Base-by-base conservation (phyloP, 495 filamentous ascomycete species). In the Aspergillus sclerotiicarbonarius region DNA sequence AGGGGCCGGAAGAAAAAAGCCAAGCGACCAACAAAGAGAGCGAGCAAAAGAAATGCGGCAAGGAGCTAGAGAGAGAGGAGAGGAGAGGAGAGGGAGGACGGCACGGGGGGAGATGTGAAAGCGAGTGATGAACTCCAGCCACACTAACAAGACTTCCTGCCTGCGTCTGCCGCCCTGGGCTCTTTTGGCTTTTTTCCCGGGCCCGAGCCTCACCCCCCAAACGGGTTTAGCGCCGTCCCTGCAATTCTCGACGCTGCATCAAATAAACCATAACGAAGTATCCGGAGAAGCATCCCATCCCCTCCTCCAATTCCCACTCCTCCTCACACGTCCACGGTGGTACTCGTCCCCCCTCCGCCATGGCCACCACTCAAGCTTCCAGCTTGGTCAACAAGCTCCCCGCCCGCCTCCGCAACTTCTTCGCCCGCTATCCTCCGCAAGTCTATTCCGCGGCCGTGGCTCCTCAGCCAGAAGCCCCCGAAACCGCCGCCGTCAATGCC, bases 341-440 rank as follows among this genome's bases (percentile, higher is more conserved):
- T 20, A 41, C 25, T n/a, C 9, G n/a, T 13, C 13, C 15, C 29
- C 32, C 48, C 25, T 32, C 30, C 15, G 8, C 12, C 30, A 77
- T 77, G 69, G 60, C 72, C 7, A 46, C 62, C 39, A 21, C 57
- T 4, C 21, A 62, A 32, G 19, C 58, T 10, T 20, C 47, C 35
- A 48, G 51, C 53, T 53, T 65, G 54, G 54, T 71, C 9, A 63
- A 50, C 53, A 61, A 62, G 12, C 66, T 80, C 43, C 94, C 91
- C 15, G 72, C 79, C 18, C 86, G 87, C 16, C 82, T 98, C n/a
- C 83, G 83, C 57, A 85, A 86, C 59, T 96, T 98, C 82, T 90
- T 98, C 72, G 86, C 88, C 35, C 86, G 88, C 58, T 96, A 91
- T 66, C 94, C 93, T 21, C 92, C 93, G 29, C 74, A 78, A 63